phyloP scores from a whole-genome alignment of 2,329 filamentous ascomycete species.

The Akanthomyces dipterigenus region DNA sequence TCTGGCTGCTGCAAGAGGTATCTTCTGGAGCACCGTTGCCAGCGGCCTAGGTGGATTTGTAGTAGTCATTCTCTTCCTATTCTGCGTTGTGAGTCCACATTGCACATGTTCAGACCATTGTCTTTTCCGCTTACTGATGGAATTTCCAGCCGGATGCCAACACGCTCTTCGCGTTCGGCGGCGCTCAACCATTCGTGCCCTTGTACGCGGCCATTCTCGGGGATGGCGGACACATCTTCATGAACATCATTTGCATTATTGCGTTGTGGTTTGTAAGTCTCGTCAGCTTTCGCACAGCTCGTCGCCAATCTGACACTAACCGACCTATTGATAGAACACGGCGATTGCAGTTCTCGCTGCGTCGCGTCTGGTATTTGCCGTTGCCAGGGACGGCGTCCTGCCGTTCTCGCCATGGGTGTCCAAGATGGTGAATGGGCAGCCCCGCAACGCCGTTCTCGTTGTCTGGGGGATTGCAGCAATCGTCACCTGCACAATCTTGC shows the following conservation, averaged over 20 bases:
- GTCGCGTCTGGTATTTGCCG: constrained; percentile 56
- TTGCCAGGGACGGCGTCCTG: constrained; percentile 54
- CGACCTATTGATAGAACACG: constrained; percentile 38
- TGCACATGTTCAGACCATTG: no score
- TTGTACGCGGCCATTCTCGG: constrained; percentile 52
- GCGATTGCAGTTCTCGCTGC: constrained; percentile 53
- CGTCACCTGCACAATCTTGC: constrained; percentile 52
- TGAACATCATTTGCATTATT: constrained; percentile 51
- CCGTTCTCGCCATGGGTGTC: constrained; percentile 54
- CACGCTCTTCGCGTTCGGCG: constrained; percentile 44
- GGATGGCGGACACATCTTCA: constrained; percentile 50
- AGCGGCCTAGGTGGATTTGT: constrained; percentile 49
- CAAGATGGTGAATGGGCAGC: constrained; percentile 47
- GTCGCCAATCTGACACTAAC: neutral
- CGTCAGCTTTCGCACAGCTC: neutral
- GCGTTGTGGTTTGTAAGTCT: constrained; percentile 43
- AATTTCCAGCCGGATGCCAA: constrained; percentile 40
- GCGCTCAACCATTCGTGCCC: constrained; percentile 51
- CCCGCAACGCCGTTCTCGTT: constrained; percentile 52
- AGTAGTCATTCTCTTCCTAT: constrained; percentile 52
- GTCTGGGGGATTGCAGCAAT: constrained; percentile 48
- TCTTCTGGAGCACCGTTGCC: constrained; percentile 53
- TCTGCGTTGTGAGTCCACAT: constrained; percentile 40
- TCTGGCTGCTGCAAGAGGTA: constrained; percentile 48
- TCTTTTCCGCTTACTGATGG: neutral